Percentiles rank a stretch among this genome's conserved stretches.
phyloP scores from a whole-genome alignment of 495 filamentous ascomycete species.

The Diplogelasinospora grovesii region DNA sequence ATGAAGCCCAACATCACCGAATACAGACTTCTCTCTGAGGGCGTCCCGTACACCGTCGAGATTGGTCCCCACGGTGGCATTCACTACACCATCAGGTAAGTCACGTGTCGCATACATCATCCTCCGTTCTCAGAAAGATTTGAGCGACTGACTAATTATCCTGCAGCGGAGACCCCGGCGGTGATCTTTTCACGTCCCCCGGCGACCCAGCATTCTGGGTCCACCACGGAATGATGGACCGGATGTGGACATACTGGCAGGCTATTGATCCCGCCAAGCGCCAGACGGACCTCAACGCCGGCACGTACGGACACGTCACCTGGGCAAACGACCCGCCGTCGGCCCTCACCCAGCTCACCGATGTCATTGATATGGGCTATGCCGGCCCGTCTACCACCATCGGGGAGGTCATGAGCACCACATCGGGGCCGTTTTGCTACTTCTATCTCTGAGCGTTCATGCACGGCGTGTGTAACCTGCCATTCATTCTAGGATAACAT shows the following conservation, averaged over 20 bases:
- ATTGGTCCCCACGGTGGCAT: conserved; percentile 59
- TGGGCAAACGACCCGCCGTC: conserved; percentile 44
- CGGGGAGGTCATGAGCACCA: conserved; percentile 34
- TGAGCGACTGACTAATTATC: no score
- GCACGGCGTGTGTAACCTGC: no score
- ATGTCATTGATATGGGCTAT: conserved; percentile 35
- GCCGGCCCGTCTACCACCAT: conserved; percentile 30
- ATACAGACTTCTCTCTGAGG: conserved; percentile 48
- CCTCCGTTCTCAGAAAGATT: no score
- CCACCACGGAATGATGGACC: conserved; percentile 63
- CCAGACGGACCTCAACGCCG: conserved; percentile 31
- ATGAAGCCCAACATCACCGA: conserved; percentile 35
- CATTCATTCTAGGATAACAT: no score
- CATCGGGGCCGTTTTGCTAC: conserved; percentile 37
- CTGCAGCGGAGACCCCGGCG: conserved; percentile 51
- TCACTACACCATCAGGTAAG: conserved; percentile 60
- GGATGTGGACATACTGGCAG: conserved; percentile 63
- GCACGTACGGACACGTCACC: conserved; percentile 41
- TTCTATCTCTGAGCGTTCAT: conserved; percentile 38
- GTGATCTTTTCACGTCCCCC: conserved; percentile 52
- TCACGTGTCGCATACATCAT: no score
- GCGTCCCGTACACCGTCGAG: conserved; percentile 40
- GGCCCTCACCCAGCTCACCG: conserved; percentile 24
- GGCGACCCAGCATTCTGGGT: conserved; percentile 63
- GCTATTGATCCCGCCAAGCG: conserved; percentile 19